Conservation (phyloP, 352 stramenopile species). For the Phytophthora quininea region DNA sequence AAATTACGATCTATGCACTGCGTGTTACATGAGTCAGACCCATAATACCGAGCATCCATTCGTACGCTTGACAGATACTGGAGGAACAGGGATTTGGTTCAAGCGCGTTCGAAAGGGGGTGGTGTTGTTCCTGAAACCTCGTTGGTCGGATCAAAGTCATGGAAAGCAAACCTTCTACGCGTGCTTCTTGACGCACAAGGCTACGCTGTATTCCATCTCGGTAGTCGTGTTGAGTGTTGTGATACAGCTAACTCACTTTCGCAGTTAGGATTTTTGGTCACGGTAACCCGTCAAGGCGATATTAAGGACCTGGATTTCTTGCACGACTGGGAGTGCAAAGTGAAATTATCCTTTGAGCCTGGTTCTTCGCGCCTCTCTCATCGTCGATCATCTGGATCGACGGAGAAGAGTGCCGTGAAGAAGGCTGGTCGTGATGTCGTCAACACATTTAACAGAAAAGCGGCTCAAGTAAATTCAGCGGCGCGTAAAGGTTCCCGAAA, state of each 20-base stretch:
- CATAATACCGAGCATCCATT: slow-evolving; percentile 76
- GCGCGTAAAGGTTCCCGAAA: slow-evolving; percentile 3
- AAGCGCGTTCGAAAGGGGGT: slow-evolving; percentile 61
- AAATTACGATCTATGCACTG: slow-evolving; percentile 78
- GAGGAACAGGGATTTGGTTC: slow-evolving; percentile 62
- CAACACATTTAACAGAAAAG: slow-evolving; percentile 50
- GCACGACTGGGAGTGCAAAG: slow-evolving; percentile 56
- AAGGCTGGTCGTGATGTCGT: slow-evolving; percentile 44
- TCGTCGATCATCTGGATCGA: slow-evolving; percentile 35
- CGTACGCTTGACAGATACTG: slow-evolving; percentile 54
- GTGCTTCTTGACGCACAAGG: slow-evolving; percentile 54
- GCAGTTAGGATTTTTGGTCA: slow-evolving; percentile 45
- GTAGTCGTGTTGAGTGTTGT: slow-evolving; percentile 43
- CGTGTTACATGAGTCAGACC: slow-evolving; percentile 67
- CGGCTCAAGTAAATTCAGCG: slow-evolving; percentile 11
- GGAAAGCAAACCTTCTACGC: slow-evolving; percentile 63
- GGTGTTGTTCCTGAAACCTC: slow-evolving; percentile 53
- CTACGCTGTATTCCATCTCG: slow-evolving; percentile 53
- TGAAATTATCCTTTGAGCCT: slow-evolving; percentile 48
- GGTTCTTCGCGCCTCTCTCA: slow-evolving; percentile 46
- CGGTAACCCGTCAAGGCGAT: slow-evolving; percentile 47
- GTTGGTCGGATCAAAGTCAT: slow-evolving; percentile 65
- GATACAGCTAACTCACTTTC: slow-evolving; percentile 43
- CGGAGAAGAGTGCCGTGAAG: slow-evolving; percentile 35
- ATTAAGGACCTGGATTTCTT: slow-evolving; percentile 42